These are phyloP conservation scores for Pichia kudriavzevii DNA, from an alignment of 1,139 yeast species.

Conservation along the genomic window DNA sequence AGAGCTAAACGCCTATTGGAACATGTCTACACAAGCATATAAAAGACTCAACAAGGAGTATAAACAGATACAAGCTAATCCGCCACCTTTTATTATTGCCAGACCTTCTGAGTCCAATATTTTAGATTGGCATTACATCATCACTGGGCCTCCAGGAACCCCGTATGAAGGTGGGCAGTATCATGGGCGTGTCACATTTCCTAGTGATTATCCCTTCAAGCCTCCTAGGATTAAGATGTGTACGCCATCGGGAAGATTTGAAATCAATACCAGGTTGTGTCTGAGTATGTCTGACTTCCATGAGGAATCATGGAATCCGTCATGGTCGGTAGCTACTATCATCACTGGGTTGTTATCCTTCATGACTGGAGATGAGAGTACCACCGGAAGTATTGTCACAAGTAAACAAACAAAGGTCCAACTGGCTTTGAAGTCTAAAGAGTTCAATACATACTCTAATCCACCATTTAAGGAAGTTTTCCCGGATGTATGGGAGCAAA, in stretches of 20 bases:
- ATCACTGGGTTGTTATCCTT: constrained; percentile 78
- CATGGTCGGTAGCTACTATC: constrained; percentile 88
- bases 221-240: constrained; percentile 89
- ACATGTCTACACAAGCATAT: constrained; percentile 28
- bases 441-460: constrained; percentile 54
- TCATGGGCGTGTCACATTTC: constrained; percentile 80
- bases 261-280: constrained; percentile 72
- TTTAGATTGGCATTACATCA: constrained; percentile 70
- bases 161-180: constrained; percentile 85
- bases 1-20: no score
- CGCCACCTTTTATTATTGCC: constrained; percentile 79
- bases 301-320: constrained; percentile 92
- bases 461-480: constrained; percentile 53
- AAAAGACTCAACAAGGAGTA: constrained; percentile 69
- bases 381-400: constrained; percentile 54
- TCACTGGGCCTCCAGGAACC: constrained; percentile 72
- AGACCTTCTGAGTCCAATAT: constrained; percentile 77
- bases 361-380: constrained; percentile 59
- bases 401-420: constrained; percentile 38
- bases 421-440: constrained; percentile 47
- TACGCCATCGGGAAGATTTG: constrained; percentile 76
- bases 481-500: constrained; percentile 55
- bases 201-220: constrained; percentile 81
- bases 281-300: constrained; percentile 88
- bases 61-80: constrained; percentile 60